These are phyloP conservation scores for Zizania palustris DNA, from an alignment of 202 grass and related monocot genomes.

Conservation along the genomic window DNA sequence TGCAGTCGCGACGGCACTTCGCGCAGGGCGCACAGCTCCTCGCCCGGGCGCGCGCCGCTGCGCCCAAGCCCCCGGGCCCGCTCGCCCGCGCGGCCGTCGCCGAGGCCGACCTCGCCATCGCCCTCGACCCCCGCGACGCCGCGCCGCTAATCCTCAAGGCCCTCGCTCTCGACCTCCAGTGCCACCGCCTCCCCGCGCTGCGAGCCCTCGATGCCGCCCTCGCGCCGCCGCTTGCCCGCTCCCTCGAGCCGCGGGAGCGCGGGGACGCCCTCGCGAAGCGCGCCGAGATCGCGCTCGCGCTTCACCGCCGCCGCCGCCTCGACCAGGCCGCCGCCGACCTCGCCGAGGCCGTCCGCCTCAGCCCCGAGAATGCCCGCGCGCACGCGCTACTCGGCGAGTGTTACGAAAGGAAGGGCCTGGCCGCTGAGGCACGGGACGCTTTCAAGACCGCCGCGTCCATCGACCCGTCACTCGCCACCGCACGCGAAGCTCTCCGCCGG, in stretches of 20 bases:
- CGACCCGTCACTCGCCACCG: conserved; percentile 45
- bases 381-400: conserved; percentile 70
- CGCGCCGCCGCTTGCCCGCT: conserved; percentile 44
- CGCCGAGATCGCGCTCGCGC: conserved; percentile 70
- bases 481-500: conserved; percentile 58
- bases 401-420: conserved; percentile 64
- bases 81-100: conserved; percentile 66
- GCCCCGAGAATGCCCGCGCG: conserved; percentile 69
- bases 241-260: conserved; percentile 70
- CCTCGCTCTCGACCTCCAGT: conserved; percentile 75
- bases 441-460: conserved; percentile 68
- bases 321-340: conserved; percentile 69
- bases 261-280: conserved; percentile 80
- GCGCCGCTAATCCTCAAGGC: conserved; percentile 86
- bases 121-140: conserved; percentile 71
- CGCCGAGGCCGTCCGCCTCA: conserved; percentile 64
- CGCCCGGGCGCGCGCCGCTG: conserved; percentile 59
- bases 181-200: conserved; percentile 65
- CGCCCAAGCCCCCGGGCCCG: conserved; percentile 39
- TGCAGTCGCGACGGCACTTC: conserved; percentile 76
- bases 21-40: conserved; percentile 74
- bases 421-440: conserved; percentile 51
- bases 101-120: conserved; percentile 75
- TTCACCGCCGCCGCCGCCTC: conserved; percentile 58
- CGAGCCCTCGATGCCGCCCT: conserved; percentile 76